These are phyloP conservation scores for Sugiyamaella novakii DNA, from an alignment of 1,139 yeast species.

Conservation along the genomic window DNA sequence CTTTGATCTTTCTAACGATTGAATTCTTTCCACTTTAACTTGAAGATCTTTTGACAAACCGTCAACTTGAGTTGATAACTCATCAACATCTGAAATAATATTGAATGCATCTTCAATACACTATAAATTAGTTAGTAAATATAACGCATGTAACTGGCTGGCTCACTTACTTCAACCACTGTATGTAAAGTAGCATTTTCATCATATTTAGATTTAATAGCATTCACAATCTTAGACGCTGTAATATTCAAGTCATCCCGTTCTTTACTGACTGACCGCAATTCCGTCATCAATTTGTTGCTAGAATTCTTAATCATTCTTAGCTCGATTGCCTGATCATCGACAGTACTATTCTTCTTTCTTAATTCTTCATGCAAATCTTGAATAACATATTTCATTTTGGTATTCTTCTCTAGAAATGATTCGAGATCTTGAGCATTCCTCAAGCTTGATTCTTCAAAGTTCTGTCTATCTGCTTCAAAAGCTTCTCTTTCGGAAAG, in stretches of 20 bases:
- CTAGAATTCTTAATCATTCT: not conserved
- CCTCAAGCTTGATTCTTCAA: conserved; percentile 1
- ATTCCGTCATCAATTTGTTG: not conserved
- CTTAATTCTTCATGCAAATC: not conserved
- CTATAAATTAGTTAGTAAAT: conserved; percentile 11
- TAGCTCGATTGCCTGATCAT: conserved; percentile 3
- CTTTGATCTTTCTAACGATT: conserved; percentile 3
- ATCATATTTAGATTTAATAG: conserved; percentile 14
- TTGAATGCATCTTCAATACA: conserved; percentile 16
- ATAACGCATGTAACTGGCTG: no score
- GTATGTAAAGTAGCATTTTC: conserved; percentile 10
- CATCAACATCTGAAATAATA: conserved; percentile 17
- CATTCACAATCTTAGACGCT: conserved; percentile 2
- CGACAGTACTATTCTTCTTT: not conserved
- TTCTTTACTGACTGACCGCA: conserved; percentile 4
- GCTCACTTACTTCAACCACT: conserved; percentile 16
- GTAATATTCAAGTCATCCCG: conserved; percentile 1
- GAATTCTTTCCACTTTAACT: conserved; percentile 4
- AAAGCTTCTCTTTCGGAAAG: not conserved
- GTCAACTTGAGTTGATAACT: conserved; percentile 14
- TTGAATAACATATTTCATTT: conserved; percentile 2
- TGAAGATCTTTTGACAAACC: conserved; percentile 17
- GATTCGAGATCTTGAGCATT: conserved; percentile 14
- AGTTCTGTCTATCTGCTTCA: conserved; percentile 1
- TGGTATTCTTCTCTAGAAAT: not conserved